phyloP scores from a whole-genome alignment of 148 eudicot species.

The Nepenthes mirabilis region DNA sequence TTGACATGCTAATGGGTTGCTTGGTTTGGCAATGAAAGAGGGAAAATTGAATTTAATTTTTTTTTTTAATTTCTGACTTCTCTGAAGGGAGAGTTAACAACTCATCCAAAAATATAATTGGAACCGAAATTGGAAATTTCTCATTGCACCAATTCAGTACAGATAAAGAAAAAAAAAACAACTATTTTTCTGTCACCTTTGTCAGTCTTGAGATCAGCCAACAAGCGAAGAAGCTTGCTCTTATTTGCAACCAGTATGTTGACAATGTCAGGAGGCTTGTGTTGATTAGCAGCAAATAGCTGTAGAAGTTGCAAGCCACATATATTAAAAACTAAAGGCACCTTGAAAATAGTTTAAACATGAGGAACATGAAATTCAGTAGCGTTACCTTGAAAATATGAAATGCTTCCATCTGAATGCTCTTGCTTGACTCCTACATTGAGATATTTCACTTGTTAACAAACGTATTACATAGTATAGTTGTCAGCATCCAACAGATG shows the following conservation, averaged over 20 bases:
- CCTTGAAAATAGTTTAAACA: not conserved
- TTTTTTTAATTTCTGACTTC: no score
- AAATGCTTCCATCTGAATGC: slow-evolving; percentile 36
- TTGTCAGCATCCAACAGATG: not conserved
- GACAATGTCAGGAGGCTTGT: slow-evolving; percentile 31
- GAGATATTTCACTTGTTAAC: not conserved
- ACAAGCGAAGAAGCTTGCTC: slow-evolving; percentile 37
- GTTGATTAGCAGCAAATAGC: slow-evolving; percentile 37
- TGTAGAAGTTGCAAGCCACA: slow-evolving; percentile 4
- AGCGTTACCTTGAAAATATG: slow-evolving; percentile 33
- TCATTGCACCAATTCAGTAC: not conserved
- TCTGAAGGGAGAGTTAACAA: no score
- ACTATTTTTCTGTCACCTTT: slow-evolving; percentile 18
- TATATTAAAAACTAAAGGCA: not conserved
- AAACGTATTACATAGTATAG: not conserved
- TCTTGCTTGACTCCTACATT: slow-evolving; percentile 36
- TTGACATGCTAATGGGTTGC: no score
- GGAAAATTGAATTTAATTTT: no score
- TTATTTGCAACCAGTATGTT: slow-evolving; percentile 35
- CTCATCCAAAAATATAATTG: no score
- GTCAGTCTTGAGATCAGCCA: slow-evolving; percentile 36
- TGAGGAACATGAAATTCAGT: not conserved
- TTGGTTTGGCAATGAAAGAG: no score
- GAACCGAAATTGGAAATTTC: no score
- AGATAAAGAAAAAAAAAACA: not conserved